Evolutionary conservation across 768 basidiomycete genomes (phyloP), one percentile per base, ranked within the genome.

Genomic region (Amanita thiersii): DNA sequence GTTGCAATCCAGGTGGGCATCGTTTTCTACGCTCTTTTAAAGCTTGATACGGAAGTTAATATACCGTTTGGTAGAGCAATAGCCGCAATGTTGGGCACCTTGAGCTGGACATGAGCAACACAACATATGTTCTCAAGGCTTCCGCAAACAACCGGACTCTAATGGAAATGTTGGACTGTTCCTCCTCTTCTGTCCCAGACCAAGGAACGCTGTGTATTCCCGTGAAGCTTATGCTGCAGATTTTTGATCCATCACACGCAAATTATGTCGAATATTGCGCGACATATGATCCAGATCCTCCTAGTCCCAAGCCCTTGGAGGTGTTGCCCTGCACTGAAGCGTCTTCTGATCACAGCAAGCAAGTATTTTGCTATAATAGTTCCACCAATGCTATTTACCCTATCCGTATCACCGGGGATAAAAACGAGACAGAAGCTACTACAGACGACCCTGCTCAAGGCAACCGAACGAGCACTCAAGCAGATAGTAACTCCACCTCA

Each of bases 301-400:
- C 61, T 3, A 49, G 56, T 2, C 63, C 73, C 2, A 63, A 67
- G n/a, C 69, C 73, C 3, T 62, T 86, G 53, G 69, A 65, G 4
- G 65, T 75, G 54, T 56, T 66, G 37, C 53, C 51, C 6, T 86
- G 79, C 50, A 45, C 43, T 6, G 45, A 46, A 10, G 25, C 39
- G 9, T 36, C 40, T 32, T 36, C 38, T 25, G 31, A 47, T 14
- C 63, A 70, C 50, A 58, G 57, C 50, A 77, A 73, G 47, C 84
- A 88, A 55, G 48, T 63, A 3, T 88, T 86, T 56, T 56, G 68
- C 23, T 86, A 73, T 54, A 62, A 80, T 48, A 52, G 59, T 10
- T 45, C 41, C 0, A 72, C 68, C 8, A 71, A 74, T 5, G 58
- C 60, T 15, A 53, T 88, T 41, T 61, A 59, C 19, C 86, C 85